Evolutionary conservation across 306 rosid genomes (phyloP).

Genomic region (Elaeagnus macrophylla): DNA sequence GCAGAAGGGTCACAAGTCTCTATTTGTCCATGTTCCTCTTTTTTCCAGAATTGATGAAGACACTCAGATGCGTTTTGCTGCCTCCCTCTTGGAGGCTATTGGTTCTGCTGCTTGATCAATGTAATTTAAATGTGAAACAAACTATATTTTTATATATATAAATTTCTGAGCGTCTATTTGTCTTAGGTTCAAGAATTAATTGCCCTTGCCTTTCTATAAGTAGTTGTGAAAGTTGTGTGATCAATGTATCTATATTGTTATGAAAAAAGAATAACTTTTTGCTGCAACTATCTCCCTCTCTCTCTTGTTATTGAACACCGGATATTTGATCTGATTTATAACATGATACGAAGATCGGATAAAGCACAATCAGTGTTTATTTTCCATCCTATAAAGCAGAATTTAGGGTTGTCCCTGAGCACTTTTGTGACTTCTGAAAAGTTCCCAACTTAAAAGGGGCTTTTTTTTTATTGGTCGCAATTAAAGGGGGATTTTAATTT

Average conservation of each 20-base stretch:
- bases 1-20: constrained; percentile 71
- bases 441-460: no score
- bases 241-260: background rate
- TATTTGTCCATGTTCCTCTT: constrained; percentile 78
- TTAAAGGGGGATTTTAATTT: no score
- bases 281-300: no score
- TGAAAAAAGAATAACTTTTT: background rate
- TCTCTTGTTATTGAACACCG: no score
- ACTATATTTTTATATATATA: background rate
- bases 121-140: constrained; percentile 24
- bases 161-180: constrained; percentile 8
- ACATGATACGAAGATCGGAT: no score
- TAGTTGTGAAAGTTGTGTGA: no score
- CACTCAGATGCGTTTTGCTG: constrained; percentile 59
- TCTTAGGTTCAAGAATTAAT: constrained; percentile 1
- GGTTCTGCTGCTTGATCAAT: constrained; percentile 42
- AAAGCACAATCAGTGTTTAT: no score
- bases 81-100: constrained; percentile 69
- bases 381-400: no score
- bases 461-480: no score
- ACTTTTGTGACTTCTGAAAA: no score
- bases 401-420: no score
- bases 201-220: background rate
- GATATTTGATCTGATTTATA: no score
- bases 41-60: constrained; percentile 63